Evolutionary conservation across 2,329 filamentous ascomycete species (phyloP).

Genomic region (Neofusicoccum ribis): DNA sequence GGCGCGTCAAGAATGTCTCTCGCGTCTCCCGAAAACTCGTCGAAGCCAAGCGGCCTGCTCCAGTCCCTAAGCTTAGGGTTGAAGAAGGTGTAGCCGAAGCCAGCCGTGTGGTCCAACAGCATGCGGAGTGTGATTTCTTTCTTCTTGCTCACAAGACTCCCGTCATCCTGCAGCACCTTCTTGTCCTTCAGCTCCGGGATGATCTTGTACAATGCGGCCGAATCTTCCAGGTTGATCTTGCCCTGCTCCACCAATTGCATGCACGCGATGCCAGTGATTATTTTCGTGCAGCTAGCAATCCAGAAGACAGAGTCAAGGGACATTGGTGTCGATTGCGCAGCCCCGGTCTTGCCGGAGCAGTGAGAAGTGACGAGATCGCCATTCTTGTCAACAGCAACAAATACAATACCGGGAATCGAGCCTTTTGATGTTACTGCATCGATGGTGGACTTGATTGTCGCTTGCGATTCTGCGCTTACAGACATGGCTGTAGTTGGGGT

Average conservation of each 20-base stretch:
- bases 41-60: conserved; percentile 51
- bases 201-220: conserved; percentile 32
- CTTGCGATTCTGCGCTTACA: conserved; percentile 30
- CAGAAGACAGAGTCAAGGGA: conserved; percentile 57
- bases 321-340: conserved; percentile 53
- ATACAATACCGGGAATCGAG: conserved; percentile 44
- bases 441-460: conserved; percentile 40
- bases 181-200: conserved; percentile 42
- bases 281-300: conserved; percentile 54
- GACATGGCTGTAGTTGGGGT: conserved; percentile 27
- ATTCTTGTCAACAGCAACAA: conserved; percentile 47
- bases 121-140: conserved; percentile 52
- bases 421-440: conserved; percentile 30
- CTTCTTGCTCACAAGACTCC: conserved; percentile 39
- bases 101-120: conserved; percentile 53
- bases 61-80: conserved; percentile 45
- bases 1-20: conserved; percentile 54
- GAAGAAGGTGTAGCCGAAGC: conserved; percentile 52
- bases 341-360: conserved; percentile 43
- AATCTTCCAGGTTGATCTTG: conserved; percentile 37
- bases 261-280: conserved; percentile 34
- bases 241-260: conserved; percentile 41
- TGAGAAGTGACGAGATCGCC: conserved; percentile 44
- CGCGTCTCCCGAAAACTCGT: conserved; percentile 59
- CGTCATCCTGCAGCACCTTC: conserved; percentile 40